Conservation (phyloP, 805 yeast species). For the Wickerhamiella brachini region DNA sequence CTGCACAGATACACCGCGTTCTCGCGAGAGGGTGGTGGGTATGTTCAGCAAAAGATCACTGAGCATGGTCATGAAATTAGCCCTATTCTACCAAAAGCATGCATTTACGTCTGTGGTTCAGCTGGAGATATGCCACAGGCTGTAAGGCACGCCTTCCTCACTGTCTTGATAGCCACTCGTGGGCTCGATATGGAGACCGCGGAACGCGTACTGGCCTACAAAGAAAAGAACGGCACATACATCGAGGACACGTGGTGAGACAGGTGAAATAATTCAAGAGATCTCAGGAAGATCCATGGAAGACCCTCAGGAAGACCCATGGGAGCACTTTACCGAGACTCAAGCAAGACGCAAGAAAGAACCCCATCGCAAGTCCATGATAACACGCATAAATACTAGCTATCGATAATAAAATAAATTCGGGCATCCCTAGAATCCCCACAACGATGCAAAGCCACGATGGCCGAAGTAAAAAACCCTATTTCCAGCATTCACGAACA, state of each 20-base stretch:
- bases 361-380: too few species aligned
- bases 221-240: slow-evolving; percentile 57
- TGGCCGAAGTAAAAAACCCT: neutral
- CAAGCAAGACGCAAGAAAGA: too few species aligned
- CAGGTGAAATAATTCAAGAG: too few species aligned
- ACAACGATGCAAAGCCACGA: neutral
- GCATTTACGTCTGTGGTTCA: slow-evolving; percentile 78
- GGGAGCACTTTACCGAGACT: neutral
- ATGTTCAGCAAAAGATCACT: slow-evolving; percentile 68
- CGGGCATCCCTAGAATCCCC: neutral
- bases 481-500: slow-evolving; percentile 49
- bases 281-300: too few species aligned
- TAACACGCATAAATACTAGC: too few species aligned
- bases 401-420: neutral
- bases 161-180: slow-evolving; percentile 30
- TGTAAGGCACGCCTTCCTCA: slow-evolving; percentile 66
- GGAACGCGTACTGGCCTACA: slow-evolving; percentile 31
- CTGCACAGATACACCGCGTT: slow-evolving; percentile 25
- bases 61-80: slow-evolving; percentile 36
- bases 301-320: too few species aligned
- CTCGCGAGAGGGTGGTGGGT: slow-evolving; percentile 37
- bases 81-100: slow-evolving; percentile 40
- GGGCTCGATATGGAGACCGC: slow-evolving; percentile 23
- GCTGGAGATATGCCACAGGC: slow-evolving; percentile 89
- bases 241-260: slow-evolving; percentile 80